These are phyloP conservation scores for Auxenochlorella protothecoides DNA, from an alignment of 139 green algal species.

Conservation along the genomic window DNA sequence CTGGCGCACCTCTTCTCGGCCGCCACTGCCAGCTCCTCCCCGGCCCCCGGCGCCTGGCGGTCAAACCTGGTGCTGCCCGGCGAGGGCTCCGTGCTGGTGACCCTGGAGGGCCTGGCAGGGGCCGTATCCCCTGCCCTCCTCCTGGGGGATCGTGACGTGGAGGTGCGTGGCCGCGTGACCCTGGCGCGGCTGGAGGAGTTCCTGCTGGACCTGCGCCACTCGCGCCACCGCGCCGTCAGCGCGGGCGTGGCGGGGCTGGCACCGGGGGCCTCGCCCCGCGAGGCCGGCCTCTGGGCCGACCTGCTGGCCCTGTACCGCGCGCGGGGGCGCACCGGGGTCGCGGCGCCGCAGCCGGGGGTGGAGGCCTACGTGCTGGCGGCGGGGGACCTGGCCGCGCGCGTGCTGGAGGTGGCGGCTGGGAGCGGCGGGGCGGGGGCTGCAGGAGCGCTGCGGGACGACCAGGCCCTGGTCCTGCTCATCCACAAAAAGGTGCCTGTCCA, in stretches of 20 bases:
- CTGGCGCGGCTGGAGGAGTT: slow-evolving; percentile 23
- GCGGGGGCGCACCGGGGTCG: slow-evolving; percentile 8
- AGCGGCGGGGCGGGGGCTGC: background rate
- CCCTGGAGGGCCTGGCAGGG: slow-evolving; percentile 15
- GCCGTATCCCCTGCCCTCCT: slow-evolving; percentile 11
- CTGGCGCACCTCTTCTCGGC: no score
- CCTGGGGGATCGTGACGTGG: slow-evolving; percentile 14
- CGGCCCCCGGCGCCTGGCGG: slow-evolving; percentile 12
- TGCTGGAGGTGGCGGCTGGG: slow-evolving; percentile 12
- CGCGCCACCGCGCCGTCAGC: slow-evolving; percentile 4
- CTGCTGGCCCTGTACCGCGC: background rate
- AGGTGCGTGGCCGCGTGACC: slow-evolving; percentile 16
- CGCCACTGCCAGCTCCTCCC: background rate
- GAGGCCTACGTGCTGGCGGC: slow-evolving; percentile 17
- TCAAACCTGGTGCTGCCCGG: slow-evolving; percentile 15
- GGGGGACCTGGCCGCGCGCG: background rate
- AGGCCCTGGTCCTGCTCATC: slow-evolving; percentile 1
- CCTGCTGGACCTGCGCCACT: slow-evolving; percentile 20
- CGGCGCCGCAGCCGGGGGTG: background rate
- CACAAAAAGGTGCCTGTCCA: background rate
- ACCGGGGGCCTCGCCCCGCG: background rate
- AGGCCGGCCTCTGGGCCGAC: background rate
- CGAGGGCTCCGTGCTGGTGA: slow-evolving; percentile 8
- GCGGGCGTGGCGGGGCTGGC: background rate
- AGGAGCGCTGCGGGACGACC: background rate